These are phyloP conservation scores for Licmophora abbreviata DNA, from an alignment of 108 stramenopile species.

Conservation along the genomic window DNA sequence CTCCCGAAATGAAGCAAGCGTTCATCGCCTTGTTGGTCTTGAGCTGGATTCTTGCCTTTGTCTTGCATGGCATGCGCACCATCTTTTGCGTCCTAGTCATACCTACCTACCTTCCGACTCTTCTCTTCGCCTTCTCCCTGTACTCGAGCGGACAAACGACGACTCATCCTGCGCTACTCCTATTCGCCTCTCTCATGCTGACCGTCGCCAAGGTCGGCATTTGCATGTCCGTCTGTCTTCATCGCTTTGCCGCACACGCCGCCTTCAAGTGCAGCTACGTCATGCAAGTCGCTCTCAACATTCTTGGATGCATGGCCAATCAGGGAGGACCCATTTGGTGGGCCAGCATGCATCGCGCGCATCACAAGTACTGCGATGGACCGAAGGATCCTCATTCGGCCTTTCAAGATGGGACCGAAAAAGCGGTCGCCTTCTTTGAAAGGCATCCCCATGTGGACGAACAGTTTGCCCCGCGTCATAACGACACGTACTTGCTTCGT, in stretches of 20 bases:
- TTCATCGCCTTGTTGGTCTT: no score
- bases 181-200: slow-evolving; percentile 4
- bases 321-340: slow-evolving; percentile 66
- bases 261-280: slow-evolving; percentile 38
- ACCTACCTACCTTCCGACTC: slow-evolving; percentile 24
- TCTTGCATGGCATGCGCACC: slow-evolving; percentile 13
- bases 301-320: slow-evolving; percentile 40
- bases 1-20: no score
- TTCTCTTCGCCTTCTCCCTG: slow-evolving; percentile 11
- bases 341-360: slow-evolving; percentile 52
- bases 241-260: slow-evolving; percentile 51
- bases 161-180: slow-evolving; percentile 8
- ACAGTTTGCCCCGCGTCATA: slow-evolving; percentile 39
- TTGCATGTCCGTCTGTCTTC: slow-evolving; percentile 55
- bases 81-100: slow-evolving; percentile 33
- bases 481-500: slow-evolving; percentile 21
- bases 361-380: slow-evolving; percentile 51
- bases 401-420: slow-evolving; percentile 31
- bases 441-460: slow-evolving; percentile 18
- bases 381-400: slow-evolving; percentile 51
- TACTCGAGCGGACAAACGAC: neutral
- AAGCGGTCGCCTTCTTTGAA: slow-evolving; percentile 40
- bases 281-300: slow-evolving; percentile 25
- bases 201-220: slow-evolving; percentile 22
- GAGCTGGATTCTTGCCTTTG: slow-evolving; percentile 1